Base-by-base conservation (phyloP, 163 green algal species). In the Prototheca cutis region DNA sequence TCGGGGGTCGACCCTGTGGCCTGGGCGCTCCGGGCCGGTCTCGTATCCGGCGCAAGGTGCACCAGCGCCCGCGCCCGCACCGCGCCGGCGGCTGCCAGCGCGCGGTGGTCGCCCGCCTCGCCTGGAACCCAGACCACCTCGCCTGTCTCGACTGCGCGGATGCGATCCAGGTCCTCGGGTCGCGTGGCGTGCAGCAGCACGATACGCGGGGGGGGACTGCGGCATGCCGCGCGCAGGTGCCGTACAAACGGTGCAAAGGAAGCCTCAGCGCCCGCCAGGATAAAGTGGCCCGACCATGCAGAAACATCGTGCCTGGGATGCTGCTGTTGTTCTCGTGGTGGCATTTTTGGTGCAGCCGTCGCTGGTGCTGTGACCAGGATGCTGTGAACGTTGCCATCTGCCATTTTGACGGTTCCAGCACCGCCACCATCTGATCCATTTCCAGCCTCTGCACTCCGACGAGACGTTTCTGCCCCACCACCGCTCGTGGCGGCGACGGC, bases 241-340 rank as follows among this genome's bases (percentile, higher is more conserved):
- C 74, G 54, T 8, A 82, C 65, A 66, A 93, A 93, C 36, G 67
- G 70, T 27, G 77, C 25, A 19, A 91, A 89, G 58, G 59, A 75
- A 29, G 75, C 72, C 18, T 71, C 55, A 3, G 73, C 71, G 4
- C 85, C 85, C 45, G 75, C 80, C 30, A 93, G 33, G 54, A 93
- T 90, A 67, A 90, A 61, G 64, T 93, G 85, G n/a, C n/a, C n/a
- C n/a, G n/a, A n/a, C n/a, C n/a, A n/a, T n/a, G n/a, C n/a, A n/a
- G n/a, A n/a, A n/a, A n/a, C n/a, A n/a, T n/a, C n/a, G n/a, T n/a
- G n/a, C n/a, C n/a, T n/a, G n/a, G n/a, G n/a, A n/a, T n/a, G n/a
- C n/a, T n/a, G n/a, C n/a, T n/a, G n/a, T n/a, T n/a, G n/a, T n/a
- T n/a, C n/a, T n/a, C n/a, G n/a, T n/a, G n/a, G n/a, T n/a, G n/a